phyloP scores from a whole-genome alignment of 805 yeast species.

The Monosporozyma aerobia region DNA sequence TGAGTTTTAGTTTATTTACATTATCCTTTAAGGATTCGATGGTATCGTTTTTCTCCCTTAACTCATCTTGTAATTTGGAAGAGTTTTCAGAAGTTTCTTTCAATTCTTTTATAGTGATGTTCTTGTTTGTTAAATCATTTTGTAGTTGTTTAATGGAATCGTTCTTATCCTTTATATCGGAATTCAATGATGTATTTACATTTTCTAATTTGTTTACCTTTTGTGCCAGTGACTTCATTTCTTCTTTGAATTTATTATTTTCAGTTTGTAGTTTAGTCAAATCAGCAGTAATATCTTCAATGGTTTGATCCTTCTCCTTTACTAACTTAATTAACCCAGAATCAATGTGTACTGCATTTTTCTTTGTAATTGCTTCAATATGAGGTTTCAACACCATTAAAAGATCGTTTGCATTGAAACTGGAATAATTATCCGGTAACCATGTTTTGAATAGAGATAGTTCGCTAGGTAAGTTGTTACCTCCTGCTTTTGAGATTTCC shows the following conservation, averaged over 20 bases:
- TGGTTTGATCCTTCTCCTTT: constrained; percentile 38
- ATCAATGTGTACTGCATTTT: constrained; percentile 6
- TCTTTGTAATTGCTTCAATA: neutral
- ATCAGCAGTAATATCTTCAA: constrained; percentile 41
- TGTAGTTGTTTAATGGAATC: constrained; percentile 12
- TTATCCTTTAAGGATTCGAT: neutral
- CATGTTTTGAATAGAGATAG: neutral
- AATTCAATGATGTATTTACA: neutral
- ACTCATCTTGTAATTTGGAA: neutral
- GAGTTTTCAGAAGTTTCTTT: constrained; percentile 5
- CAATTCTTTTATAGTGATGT: constrained; percentile 20
- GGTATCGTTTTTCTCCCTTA: constrained; percentile 12
- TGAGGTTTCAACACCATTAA: constrained; percentile 8
- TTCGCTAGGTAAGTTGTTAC: neutral
- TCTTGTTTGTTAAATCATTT: constrained; percentile 21
- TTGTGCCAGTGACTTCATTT: constrained; percentile 4
- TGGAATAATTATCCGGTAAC: neutral
- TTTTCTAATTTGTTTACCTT: constrained; percentile 11
- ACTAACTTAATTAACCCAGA: constrained; percentile 17
- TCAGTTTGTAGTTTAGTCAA: constrained; percentile 1
- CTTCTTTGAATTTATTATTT: neutral
- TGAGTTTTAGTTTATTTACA: constrained; percentile 14
- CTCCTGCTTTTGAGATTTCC: neutral
- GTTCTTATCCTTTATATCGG: neutral
- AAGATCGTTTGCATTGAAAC: neutral